A percentile compares a stretch with the other conserved stretches of the same genome.
Conservation (phyloP, 139 green algal species). For the Coccomyxa sp. region DNA sequence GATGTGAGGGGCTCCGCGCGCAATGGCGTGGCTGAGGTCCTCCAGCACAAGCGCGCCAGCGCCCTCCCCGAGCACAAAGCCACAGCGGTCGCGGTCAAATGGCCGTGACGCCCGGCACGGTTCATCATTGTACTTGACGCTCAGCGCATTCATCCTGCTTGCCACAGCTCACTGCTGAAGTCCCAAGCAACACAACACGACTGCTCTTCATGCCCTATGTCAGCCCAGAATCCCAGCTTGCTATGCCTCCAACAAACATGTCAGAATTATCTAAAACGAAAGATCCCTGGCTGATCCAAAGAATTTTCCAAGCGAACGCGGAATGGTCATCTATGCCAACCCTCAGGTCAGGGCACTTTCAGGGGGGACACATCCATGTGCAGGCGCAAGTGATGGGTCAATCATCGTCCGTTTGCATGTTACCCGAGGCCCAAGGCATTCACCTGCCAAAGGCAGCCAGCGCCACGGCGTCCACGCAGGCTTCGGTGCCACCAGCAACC, state of each 20-base stretch:
- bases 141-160: conserved; percentile 65
- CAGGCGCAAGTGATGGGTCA: too few relatives aligned
- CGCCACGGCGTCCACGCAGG: conserved; percentile 82
- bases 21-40: conserved; percentile 45
- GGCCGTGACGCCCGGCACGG: conserved; percentile 51
- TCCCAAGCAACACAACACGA: too few relatives aligned
- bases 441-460: conserved; percentile 70
- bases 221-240: too few relatives aligned
- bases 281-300: too few relatives aligned
- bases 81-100: conserved; percentile 59
- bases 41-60: conserved; percentile 76
- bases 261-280: too few relatives aligned
- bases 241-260: too few relatives aligned
- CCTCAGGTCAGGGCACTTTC: too few relatives aligned
- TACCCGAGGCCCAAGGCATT: neutral
- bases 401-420: too few relatives aligned
- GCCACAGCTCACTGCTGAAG: neutral
- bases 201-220: too few relatives aligned
- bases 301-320: too few relatives aligned
- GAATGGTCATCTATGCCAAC: too few relatives aligned
- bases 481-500: conserved; percentile 81
- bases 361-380: too few relatives aligned
- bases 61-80: conserved; percentile 80
- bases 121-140: conserved; percentile 39
- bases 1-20: conserved; percentile 40